phyloP scores from a whole-genome alignment of 1,284 basidiomycete species.

The Ceratobasidium sp. region DNA sequence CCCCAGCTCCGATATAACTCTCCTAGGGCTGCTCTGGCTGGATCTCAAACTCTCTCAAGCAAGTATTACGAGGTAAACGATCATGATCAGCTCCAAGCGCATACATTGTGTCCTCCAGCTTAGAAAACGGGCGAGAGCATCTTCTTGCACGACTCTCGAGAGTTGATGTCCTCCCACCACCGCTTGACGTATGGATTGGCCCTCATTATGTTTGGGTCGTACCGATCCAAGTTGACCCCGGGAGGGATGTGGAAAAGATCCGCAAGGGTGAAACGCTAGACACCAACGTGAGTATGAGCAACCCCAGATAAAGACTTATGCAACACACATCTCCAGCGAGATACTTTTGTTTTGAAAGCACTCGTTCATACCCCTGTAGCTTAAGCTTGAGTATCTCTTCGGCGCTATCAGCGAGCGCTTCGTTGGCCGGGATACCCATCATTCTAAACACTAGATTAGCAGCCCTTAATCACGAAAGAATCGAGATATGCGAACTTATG shows the following conservation, averaged over 20 bases:
- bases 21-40: too few relatives aligned
- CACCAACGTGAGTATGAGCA: too few relatives aligned
- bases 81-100: too few relatives aligned
- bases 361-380: conserved; percentile 64
- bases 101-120: too few relatives aligned
- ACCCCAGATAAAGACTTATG: background rate
- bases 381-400: conserved; percentile 54
- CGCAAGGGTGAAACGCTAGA: conserved; percentile 61
- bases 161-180: conserved; percentile 18
- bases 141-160: conserved; percentile 59
- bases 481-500: background rate
- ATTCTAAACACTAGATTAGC: conserved; percentile 49
- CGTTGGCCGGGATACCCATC: conserved; percentile 47
- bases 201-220: conserved; percentile 52
- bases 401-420: conserved; percentile 26
- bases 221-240: conserved; percentile 55
- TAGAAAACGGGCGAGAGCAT: conserved; percentile 45
- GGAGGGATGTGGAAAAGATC: conserved; percentile 70
- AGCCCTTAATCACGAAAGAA: too few relatives aligned
- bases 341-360: conserved; percentile 64
- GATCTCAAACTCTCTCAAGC: too few relatives aligned
- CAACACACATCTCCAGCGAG: conserved; percentile 65
- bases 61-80: too few relatives aligned
- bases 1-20: too few relatives aligned
- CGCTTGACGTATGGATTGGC: conserved; percentile 7